Base-by-base conservation (phyloP, 2,329 filamentous ascomycete genomes). In the Pseudophaeomoniella oleicola region DNA sequence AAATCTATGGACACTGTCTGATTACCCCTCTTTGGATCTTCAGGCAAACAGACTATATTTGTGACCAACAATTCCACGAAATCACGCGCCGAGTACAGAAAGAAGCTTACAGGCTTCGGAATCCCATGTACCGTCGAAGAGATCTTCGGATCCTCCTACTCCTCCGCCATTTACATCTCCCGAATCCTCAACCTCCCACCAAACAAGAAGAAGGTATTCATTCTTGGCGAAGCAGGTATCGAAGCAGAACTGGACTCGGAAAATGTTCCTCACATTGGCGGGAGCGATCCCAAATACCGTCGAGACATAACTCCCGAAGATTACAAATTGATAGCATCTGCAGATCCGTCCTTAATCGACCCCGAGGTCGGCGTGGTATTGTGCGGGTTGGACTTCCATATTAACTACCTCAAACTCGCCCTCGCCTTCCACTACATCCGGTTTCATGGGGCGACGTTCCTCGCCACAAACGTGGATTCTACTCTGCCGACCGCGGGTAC, bases 51-150 rank as follows among this genome's bases (percentile, higher is more conserved):
- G 55, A 72, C 90, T 19, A 78, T 98, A 37, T 98, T 98, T 54
- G 90, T 98, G 36, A 98, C 90, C 30, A 98, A 98, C 65, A 98
- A 98, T 66, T 94, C 86, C 53, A 96, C 90, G 39, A 98, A 98
- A 58, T 94, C 88, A 9, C 81, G 90, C 39, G 67, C 72, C 35
- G 86, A 94, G 56, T 98, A 98, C 62, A 79, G 81, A 57, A 85
- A 88, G 66, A 98, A 96, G 55, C 78, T 98, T 41, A 75, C 81
- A 33, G 64, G 64, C 37, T 71, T 94, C 55, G 81, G 81, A 33
- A 94, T 98, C 50, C 78, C 81, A 1, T 78, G 75, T 48, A 68
- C 73, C 5, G 46, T 75, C 69, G 85, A 96, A 53, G 90, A 98
- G 63, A 82, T 98, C 46, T 98, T 98, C 55, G 86, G 84, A 42